Conservation (phyloP, 257 asterid species). For the Ilex aquifolium region DNA sequence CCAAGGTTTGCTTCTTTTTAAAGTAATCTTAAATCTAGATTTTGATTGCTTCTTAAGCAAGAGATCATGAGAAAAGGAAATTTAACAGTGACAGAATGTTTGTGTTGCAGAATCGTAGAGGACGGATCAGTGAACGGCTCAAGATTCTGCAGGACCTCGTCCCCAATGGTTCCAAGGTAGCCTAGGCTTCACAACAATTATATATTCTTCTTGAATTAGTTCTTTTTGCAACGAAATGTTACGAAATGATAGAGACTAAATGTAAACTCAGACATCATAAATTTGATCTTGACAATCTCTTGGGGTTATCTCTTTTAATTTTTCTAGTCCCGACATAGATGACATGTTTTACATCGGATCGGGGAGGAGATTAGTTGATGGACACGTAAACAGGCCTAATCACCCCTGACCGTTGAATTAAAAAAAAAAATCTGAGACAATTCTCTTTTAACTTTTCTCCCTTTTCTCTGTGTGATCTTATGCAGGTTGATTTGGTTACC, state of each 20-base stretch:
- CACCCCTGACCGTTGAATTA: too few relatives aligned
- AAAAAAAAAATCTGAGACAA: too few relatives aligned
- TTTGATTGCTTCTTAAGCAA: slow-evolving; percentile 11
- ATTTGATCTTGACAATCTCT: too few relatives aligned
- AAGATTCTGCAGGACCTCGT: slow-evolving; percentile 81
- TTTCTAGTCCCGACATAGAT: too few relatives aligned
- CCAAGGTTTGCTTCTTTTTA: slow-evolving; percentile 47
- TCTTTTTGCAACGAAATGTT: neutral
- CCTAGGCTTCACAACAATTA: too few relatives aligned
- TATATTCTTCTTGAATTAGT: too few relatives aligned
- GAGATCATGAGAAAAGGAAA: neutral
- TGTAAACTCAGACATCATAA: too few relatives aligned
- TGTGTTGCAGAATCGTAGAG: slow-evolving; percentile 71
- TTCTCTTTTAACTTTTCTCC: neutral
- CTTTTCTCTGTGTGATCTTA: neutral
- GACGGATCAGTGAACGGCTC: slow-evolving; percentile 76
- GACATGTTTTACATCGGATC: too few relatives aligned
- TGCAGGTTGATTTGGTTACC: slow-evolving; percentile 90
- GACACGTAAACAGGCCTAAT: too few relatives aligned
- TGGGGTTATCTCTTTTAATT: too few relatives aligned
- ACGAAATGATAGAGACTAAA: too few relatives aligned
- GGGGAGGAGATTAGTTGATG: too few relatives aligned
- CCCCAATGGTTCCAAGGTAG: slow-evolving; percentile 92
- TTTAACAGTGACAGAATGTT: slow-evolving; percentile 10
- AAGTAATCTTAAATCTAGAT: neutral